Conservation (phyloP, 352 stramenopile genomes). For the Pythium plurisporium region DNA sequence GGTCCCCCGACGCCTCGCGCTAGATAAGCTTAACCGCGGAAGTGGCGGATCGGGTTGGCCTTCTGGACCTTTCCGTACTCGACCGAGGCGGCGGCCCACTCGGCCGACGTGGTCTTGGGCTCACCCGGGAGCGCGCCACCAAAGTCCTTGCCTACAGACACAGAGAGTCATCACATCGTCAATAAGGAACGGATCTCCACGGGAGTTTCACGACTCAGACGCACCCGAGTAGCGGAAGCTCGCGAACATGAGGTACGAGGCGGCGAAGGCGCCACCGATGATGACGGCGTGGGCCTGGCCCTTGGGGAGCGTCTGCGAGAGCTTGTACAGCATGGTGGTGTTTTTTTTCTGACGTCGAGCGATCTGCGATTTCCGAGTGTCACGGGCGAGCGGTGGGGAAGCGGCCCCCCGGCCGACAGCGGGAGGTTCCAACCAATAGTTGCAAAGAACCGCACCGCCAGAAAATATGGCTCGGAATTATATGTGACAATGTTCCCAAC, state of each 20-base stretch:
- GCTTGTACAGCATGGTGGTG: slow-evolving; percentile 49
- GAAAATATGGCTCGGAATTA: background rate
- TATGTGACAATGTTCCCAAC: background rate
- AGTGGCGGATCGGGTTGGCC: slow-evolving; percentile 80
- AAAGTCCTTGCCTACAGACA: slow-evolving; percentile 48
- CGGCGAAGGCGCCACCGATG: slow-evolving; percentile 32
- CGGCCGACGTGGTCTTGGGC: slow-evolving; percentile 69
- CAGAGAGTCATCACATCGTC: slow-evolving; percentile 1
- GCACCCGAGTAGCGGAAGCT: slow-evolving; percentile 63
- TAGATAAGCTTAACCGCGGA: slow-evolving; percentile 81
- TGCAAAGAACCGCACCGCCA: slow-evolving; percentile 43
- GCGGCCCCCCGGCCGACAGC: background rate
- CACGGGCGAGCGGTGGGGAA: slow-evolving; percentile 20
- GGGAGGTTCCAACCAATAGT: slow-evolving; percentile 29
- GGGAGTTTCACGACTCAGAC: background rate
- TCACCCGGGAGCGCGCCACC: slow-evolving; percentile 42
- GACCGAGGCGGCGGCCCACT: slow-evolving; percentile 69
- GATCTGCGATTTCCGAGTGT: background rate
- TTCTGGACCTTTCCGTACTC: slow-evolving; percentile 80
- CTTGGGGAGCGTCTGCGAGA: slow-evolving; percentile 70
- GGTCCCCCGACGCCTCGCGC: background rate
- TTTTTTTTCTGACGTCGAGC: background rate
- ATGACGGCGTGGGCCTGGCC: slow-evolving; percentile 45
- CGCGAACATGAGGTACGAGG: slow-evolving; percentile 45
- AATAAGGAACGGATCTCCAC: background rate